Base-by-base conservation (phyloP, 2,329 filamentous ascomycete genomes). In the Hypoxylon sp. region DNA sequence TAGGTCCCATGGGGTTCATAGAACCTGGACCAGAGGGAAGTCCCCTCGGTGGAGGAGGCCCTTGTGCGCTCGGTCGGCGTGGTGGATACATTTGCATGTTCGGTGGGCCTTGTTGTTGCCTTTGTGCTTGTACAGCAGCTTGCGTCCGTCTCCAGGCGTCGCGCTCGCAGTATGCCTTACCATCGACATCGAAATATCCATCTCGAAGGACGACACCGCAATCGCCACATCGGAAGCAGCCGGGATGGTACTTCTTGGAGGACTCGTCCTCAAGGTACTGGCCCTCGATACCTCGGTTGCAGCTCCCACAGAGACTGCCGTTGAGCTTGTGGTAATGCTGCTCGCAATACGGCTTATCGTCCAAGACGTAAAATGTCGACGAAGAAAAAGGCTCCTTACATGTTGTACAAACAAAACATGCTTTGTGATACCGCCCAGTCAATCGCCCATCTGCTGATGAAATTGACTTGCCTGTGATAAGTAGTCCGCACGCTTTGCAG, bases 271-370 rank as follows among this genome's bases (percentile, higher is more conserved):
- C 94, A 39, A 98, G 85, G 75, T 97, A 99, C 73, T 94, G 91
- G 0, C 96, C 96, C 80, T 99, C 96, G 72, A 99, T 98, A 13
- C 96, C 96, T 10, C 85, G 84, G 70, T 92, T 87, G 79, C 96
- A 99, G 31, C 86, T 87, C 14, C 88, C 87, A 78, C 96, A 99
- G 1, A 98, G 83, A 51, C 93, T 97, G 55, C 92, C 91, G 74
- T 98, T 98, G 35, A 96, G 86, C 78, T 92, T 88, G 81, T 99
- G 96, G 78, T 98, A 99, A 80, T 98, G 94, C 54, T 91, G 90
- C 72, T 94, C 91, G 80, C 96, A 98, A 81, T 95, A 98, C 0
- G 96, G 96, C 65, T 89, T 86, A 80, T 99, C 94, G 71, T 92
- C 83, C 66, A 94, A 88, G 10, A 99, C 94, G 78, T 99, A 99